These are phyloP conservation scores for Brasenia schreberi DNA, from an alignment of 164 flowering plant species.

Conservation along the genomic window DNA sequence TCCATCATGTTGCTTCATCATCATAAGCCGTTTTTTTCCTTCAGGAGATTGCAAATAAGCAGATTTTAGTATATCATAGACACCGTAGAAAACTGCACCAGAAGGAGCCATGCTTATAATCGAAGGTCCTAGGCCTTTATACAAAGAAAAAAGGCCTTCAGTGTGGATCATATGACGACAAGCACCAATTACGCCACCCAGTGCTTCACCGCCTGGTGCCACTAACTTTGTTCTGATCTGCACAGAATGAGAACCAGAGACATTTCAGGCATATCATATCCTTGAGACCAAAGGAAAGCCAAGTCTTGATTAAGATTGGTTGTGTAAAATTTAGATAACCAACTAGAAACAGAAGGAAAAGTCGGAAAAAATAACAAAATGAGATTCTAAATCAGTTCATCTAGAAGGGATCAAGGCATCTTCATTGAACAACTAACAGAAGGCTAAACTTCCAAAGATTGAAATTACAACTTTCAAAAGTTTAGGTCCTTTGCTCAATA, in stretches of 20 bases:
- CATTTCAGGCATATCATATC: not conserved
- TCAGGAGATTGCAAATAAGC: conserved; percentile 84
- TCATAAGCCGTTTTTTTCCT: conserved; percentile 52
- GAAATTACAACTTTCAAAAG: too few species aligned
- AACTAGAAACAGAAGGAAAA: too few species aligned
- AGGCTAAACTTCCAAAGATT: too few species aligned
- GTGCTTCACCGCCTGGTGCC: conserved; percentile 90
- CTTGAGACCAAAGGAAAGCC: not conserved
- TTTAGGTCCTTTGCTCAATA: too few species aligned
- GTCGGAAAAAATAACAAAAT: too few species aligned
- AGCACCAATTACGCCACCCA: conserved; percentile 81
- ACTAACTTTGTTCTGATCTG: conserved; percentile 85
- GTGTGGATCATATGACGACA: conserved; percentile 62
- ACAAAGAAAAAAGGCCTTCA: conserved; percentile 88
- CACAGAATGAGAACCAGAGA: conserved; percentile 3
- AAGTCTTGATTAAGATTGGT: too few species aligned
- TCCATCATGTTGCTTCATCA: conserved; percentile 32
- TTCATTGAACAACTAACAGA: too few species aligned
- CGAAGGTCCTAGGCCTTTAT: conserved; percentile 83
- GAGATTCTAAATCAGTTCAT: too few species aligned
- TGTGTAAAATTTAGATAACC: too few species aligned
- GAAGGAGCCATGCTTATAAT: conserved; percentile 91
- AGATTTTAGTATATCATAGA: conserved; percentile 81
- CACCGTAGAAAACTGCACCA: conserved; percentile 89
- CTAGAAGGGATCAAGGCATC: too few species aligned